A percentile compares a stretch with the other conserved stretches of the same genome.
phyloP scores from a whole-genome alignment of 257 asterid genomes.

The Solanum appendiculatum region DNA sequence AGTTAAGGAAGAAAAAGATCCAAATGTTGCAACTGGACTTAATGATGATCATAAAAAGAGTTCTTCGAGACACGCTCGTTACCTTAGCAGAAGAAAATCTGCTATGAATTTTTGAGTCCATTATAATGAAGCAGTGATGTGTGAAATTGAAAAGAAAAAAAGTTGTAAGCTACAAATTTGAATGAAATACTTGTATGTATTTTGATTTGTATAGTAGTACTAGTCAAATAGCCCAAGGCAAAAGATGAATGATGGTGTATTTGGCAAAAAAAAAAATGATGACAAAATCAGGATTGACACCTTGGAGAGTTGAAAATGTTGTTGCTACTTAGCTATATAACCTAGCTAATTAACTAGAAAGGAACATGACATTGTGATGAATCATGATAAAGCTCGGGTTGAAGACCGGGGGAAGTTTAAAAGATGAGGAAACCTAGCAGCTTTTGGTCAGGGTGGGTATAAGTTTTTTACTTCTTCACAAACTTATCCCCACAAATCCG shows the following conservation, averaged over 20 bases:
- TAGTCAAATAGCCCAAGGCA: not conserved
- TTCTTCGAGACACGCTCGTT: not conserved
- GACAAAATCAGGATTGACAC: not conserved
- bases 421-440: not conserved
- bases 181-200: not conserved
- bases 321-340: not conserved
- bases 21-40: not conserved
- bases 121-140: not conserved
- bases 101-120: not conserved
- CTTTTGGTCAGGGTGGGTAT: not conserved
- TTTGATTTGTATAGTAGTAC: not conserved
- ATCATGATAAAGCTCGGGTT: not conserved
- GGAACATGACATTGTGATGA: not conserved
- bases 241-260: not conserved
- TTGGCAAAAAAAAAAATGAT: not conserved
- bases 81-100: not conserved
- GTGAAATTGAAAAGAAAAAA: not conserved
- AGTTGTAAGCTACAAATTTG: not conserved
- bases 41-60: not conserved
- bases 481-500: not conserved
- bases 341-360: not conserved
- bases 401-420: not conserved
- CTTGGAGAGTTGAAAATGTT: not conserved
- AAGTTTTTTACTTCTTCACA: not conserved
- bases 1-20: constrained; percentile 9